Base-by-base conservation (phyloP, 345 rosid genomes). In the Erysimum cheiranthoides region DNA sequence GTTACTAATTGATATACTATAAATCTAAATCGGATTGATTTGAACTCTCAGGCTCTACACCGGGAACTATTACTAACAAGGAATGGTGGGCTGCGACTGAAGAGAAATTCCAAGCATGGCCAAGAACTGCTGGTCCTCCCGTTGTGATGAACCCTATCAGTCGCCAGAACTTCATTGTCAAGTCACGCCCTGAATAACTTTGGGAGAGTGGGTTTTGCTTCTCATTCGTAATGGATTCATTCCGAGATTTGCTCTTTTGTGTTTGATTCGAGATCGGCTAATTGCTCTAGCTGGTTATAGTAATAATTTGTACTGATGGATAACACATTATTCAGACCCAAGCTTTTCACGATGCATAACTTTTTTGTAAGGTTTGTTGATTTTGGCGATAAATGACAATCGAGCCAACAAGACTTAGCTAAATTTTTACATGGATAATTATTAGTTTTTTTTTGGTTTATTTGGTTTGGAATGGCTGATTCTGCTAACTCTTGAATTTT, bases 91-190 rank as follows among this genome's bases (percentile, higher is more conserved):
- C 82, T 51, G 93, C 86, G 63, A 94, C 97, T 7, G 97, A 92
- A 82, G 89, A 89, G 90, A 92, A 63, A 34, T 78, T 94, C 73
- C 98, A 88, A 83, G 92, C 95, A 14, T 94, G 98, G 98, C 98
- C 98, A 28, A 93, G 96, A 17, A 86, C 93, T 50, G 97, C 95
- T 32, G 97, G 98, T 50, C 87, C 95, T 43, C 97, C 98, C 0
- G 93, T 92, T 12, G 97, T 90, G 53, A 89, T 94, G 97, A 94
- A 94, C 71, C 96, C 98, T 63, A 92, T 92, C 82, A 89, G 85
- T 76, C 96, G 97, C 73, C 98, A 90, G 82, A 92, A 94, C 67
- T 94, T 90, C 85, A 88, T 92, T 52, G 85, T 94, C 72, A 94
- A 87, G 82, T 70, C 90, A 2, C 71, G 74, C 59, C 47, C 82